Percentiles rank a stretch among this genome's conserved stretches.
phyloP scores from a whole-genome alignment of 164 flowering plant genomes.

The Brasenia schreberi region DNA sequence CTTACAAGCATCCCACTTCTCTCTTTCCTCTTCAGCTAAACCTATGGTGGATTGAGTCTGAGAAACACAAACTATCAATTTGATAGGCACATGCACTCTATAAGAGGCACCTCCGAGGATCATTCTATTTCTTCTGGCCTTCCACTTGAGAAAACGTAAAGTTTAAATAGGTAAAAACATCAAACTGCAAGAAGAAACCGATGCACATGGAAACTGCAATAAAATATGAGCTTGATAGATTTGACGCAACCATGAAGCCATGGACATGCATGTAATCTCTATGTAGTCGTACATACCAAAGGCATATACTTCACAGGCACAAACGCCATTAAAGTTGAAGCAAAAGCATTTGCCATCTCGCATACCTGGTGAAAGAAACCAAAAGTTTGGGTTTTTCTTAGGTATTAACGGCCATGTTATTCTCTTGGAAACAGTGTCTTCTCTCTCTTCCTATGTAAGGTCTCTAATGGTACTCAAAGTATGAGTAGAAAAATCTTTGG shows the following conservation, averaged over 20 bases:
- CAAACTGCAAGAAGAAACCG: neutral
- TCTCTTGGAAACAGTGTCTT: too few relatives aligned
- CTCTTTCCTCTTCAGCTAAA: slow-evolving; percentile 39
- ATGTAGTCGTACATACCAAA: neutral
- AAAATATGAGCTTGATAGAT: neutral
- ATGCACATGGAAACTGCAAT: neutral
- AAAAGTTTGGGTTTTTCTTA: too few relatives aligned
- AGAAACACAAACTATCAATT: slow-evolving; percentile 43
- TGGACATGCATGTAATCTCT: neutral
- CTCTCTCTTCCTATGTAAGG: too few relatives aligned
- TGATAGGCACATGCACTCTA: slow-evolving; percentile 11
- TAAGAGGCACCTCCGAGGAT: neutral
- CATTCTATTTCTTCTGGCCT: neutral
- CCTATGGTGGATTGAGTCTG: slow-evolving; percentile 15
- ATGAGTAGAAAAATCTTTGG: too few relatives aligned
- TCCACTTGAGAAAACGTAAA: neutral
- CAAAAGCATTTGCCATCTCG: neutral
- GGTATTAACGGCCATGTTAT: too few relatives aligned
- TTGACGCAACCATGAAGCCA: neutral
- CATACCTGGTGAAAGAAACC: neutral
- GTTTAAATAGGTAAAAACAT: neutral
- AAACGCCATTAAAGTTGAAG: neutral
- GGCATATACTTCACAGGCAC: neutral
- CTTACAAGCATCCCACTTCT: slow-evolving; percentile 60
- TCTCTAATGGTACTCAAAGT: too few relatives aligned